Evolutionary conservation across 2,329 filamentous ascomycete species (phyloP), one percentile per base, ranked within the genome.

Genomic region (Alternaria brassicae): DNA sequence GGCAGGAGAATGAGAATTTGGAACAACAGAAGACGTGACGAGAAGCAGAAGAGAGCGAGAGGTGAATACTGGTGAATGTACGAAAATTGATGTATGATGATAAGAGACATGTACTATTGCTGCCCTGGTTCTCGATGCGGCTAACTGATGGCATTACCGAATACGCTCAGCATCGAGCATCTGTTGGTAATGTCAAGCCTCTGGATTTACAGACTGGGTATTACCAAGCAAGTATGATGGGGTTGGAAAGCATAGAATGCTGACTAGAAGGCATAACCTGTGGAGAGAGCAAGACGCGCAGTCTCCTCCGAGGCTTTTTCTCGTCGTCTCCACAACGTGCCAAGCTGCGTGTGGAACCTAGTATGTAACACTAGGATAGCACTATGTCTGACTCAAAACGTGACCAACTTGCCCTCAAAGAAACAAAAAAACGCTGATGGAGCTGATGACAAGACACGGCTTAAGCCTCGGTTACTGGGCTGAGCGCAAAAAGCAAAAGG

Each of bases 391-490:
- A 48, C 19, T 48, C 19, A 36, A n/a, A 13, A 34, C 36, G 28
- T 10, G 28, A 42, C 25, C 13, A 27, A 25, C 28, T 17, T 32
- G 30, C 27, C 23, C 30, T 28, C 39, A n/a, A 27, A 42, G 47
- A 30, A 39, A 50, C 10, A 28, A 48, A 48, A n/a, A 45, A 17
- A 25, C 25, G 47, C 17, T 53, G 48, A 36, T 27, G 19, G 45
- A 12, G 36, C 17, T 10, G 17, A 48, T 59, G 52, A 52, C 52
- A 54, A 62, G 48, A 41, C 48, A 19, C 42, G 32, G 54, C 52
- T 55, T 47, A 39, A 53, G 37, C 37, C 47, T 44, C 42, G 19
- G 47, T 17, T 21, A 51, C 44, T 23, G 44, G 21, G 39, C 23
- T 36, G 30, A 17, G 6, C 27, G 44, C 41, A 59, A 62, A 53